These are phyloP conservation scores for Auriscalpium microsporum DNA, from an alignment of 768 basidiomycete genomes.

Conservation along the genomic window DNA sequence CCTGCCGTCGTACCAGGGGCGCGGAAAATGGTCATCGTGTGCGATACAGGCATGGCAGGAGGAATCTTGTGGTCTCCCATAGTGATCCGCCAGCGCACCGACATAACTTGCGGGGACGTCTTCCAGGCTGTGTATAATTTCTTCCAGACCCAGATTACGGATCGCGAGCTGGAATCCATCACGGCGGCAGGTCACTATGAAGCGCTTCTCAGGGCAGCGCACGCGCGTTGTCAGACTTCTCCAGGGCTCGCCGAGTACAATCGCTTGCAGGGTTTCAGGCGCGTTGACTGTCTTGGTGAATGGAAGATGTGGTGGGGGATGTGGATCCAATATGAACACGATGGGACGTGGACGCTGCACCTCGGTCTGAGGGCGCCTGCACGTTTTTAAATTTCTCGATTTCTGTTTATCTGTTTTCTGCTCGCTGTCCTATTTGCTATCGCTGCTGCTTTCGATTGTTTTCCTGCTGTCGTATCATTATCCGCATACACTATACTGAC, in stretches of 20 bases:
- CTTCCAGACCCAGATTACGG: slow-evolving; percentile 7
- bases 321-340: slow-evolving; percentile 2
- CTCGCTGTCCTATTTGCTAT: background rate
- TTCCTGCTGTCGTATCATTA: no score
- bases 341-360: slow-evolving; percentile 8
- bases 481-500: no score
- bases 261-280: slow-evolving; percentile 9
- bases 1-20: slow-evolving; percentile 1
- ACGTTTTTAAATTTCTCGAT: background rate
- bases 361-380: slow-evolving; percentile 2
- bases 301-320: slow-evolving; percentile 8
- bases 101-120: slow-evolving; percentile 7
- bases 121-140: slow-evolving; percentile 13
- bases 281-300: slow-evolving; percentile 9
- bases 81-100: background rate
- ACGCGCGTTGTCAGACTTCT: slow-evolving; percentile 3
- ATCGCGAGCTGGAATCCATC: background rate
- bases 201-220: slow-evolving; percentile 1
- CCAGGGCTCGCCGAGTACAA: slow-evolving; percentile 9
- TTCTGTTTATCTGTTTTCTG: background rate
- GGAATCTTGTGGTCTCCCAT: slow-evolving; percentile 8
- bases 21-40: slow-evolving; percentile 3
- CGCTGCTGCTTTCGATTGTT: background rate
- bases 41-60: background rate
- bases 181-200: background rate